Percentiles rank a stretch among this genome's conserved stretches.
These are phyloP conservation scores for Fraxinus pennsylvanica DNA, from an alignment of 257 asterid genomes.

Conservation along the genomic window DNA sequence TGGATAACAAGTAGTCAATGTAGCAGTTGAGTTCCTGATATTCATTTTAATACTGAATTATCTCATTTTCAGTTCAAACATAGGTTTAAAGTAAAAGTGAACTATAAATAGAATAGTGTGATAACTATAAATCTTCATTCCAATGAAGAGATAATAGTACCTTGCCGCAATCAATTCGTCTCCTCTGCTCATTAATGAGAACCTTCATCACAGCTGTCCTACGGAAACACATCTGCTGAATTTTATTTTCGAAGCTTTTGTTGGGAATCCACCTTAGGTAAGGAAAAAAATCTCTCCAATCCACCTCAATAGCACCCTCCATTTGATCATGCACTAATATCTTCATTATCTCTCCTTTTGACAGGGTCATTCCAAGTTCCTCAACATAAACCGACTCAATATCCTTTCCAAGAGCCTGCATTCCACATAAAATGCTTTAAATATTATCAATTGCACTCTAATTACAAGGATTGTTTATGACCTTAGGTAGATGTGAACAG, in stretches of 20 bases:
- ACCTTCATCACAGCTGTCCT: constrained; percentile 52
- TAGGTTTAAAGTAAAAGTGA: no score
- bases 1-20: constrained; percentile 52
- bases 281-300: constrained; percentile 80
- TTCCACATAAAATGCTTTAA: background rate
- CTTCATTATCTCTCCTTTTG: constrained; percentile 48
- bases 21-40: constrained; percentile 51
- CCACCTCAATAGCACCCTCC: constrained; percentile 79
- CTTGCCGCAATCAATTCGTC: constrained; percentile 51
- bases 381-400: constrained; percentile 48
- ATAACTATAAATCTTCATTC: background rate
- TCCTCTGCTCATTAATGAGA: constrained; percentile 45
- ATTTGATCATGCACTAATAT: constrained; percentile 52
- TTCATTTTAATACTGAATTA: background rate
- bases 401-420: constrained; percentile 58
- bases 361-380: constrained; percentile 45
- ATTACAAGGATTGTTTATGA: background rate
- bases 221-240: constrained; percentile 39
- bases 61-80: background rate
- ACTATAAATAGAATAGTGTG: background rate
- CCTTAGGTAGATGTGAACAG: background rate
- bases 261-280: constrained; percentile 66
- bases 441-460: background rate
- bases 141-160: constrained; percentile 26
- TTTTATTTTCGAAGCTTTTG: constrained; percentile 46